Evolutionary conservation across 2,329 filamentous ascomycete species (phyloP), one percentile per base, ranked within the genome.

Genomic region (Dactylonectria macrodidyma): DNA sequence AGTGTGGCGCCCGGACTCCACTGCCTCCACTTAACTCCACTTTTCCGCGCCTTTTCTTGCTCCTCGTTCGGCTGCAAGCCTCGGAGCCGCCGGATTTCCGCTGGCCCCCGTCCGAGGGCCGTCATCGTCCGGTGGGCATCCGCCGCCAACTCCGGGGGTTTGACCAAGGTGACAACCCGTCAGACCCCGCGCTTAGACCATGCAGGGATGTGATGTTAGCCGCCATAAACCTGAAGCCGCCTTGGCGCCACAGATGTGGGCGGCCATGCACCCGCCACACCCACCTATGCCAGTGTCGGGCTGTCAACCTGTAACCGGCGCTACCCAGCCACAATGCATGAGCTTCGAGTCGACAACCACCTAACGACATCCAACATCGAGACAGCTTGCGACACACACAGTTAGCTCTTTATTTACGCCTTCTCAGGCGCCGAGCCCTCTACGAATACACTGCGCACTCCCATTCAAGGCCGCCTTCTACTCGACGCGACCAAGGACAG

Each of bases 11-110:
- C 33, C 24, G 55, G 52, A 59, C 51, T 68, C 73, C 73, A 75
- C 71, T 48, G 3, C 10, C 66, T 59, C 65, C 59, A 66, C 59
- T 59, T 34, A 34, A 34, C 64, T 66, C 74, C 74, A 73, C 71
- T 75, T 75, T 76, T 77, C 67, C 68, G 75, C 66, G 72, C 47
- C 64, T 74, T 77, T 76, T 76, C 69, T 64, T 67, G 59, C 62
- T 65, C 44, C 67, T 69, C 59, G 65, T 68, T 76, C 74, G 74
- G 74, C 73, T 70, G 66, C 71, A 76, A 72, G 71, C 70, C 75
- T 77, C 75, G 75, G 76, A 77, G 71, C 75, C 75, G 75, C 71
- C 74, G 74, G 74, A 76, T 65, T 76, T 76, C 68, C 74, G 74
- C 54, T 65, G 62, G 60, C 24, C 59, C 52, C 46, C 55, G 60